Evolutionary conservation across 331 rosid species (phyloP), one percentile per base, ranked within the genome.

Genomic region (Spiraea crenata): DNA sequence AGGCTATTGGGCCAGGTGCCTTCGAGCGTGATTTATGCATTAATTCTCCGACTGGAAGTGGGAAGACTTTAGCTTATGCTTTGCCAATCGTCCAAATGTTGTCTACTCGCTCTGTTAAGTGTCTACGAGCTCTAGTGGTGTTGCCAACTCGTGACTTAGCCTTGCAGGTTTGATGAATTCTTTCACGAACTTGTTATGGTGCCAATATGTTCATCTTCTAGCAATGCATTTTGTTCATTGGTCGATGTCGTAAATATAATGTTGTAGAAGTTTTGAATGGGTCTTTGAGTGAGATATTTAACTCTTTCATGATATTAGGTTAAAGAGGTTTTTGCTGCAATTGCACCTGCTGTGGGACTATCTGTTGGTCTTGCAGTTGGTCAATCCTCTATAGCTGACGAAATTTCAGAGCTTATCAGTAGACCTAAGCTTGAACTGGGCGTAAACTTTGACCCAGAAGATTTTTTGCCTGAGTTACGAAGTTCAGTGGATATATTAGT

Each of bases 101-200:
- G 38, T 84, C 97, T 3, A 76, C 46, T 48, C 90, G 83, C 73
- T 65, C 83, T 31, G 73, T 85, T 4, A 86, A 73, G 72, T 87
- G 91, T 55, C 83, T 89, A 2, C 87, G 95, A 19, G 96, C 99
- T 57, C 63, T 93, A 8, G 88, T 91, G 3, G 96, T 90, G 65
- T 84, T 93, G 77, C 97, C 99, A 55, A 93, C 96, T 37, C 96
- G 96, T 10, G 99, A 93, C 79, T 79, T 93, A 55, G 97, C 98
- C 13, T 67, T 90, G 68, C 97, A 93, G 96, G 98, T 88, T 69
- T n/a, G 56, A 14, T 38, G 44, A 39, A n/a, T 39, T 75, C 52
- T 7, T 59, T 12, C 25, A 25, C 20, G 17, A 72, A 41, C 13
- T 62, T 15, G 16, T 34, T 8, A 45, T 58, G 11, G 17, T 37